These are phyloP conservation scores for Phytophthora colocasiae DNA, from an alignment of 352 stramenopile species.

Conservation along the genomic window DNA sequence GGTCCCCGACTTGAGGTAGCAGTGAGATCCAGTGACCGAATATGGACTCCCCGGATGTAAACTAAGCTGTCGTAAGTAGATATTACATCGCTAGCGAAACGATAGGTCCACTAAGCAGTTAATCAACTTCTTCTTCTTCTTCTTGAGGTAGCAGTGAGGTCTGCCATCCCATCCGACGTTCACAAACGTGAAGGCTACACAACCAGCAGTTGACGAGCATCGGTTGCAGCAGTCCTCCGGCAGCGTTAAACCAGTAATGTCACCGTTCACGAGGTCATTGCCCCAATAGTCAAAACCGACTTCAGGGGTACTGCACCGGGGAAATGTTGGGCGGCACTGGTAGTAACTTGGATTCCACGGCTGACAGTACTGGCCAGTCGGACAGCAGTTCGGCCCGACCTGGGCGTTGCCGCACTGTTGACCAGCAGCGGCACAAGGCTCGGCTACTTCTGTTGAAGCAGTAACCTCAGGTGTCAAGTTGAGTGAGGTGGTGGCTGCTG, in stretches of 20 bases:
- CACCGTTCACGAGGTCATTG: slow-evolving; percentile 23
- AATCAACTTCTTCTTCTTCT: too few relatives aligned
- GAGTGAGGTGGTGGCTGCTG: neutral
- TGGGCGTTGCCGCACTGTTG: slow-evolving; percentile 36
- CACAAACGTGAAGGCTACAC: slow-evolving; percentile 38
- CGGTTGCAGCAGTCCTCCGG: slow-evolving; percentile 25
- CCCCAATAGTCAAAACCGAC: slow-evolving; percentile 45
- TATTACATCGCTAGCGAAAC: too few relatives aligned
- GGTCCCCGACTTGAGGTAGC: slow-evolving; percentile 41
- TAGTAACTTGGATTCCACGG: slow-evolving; percentile 55
- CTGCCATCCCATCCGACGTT: slow-evolving; percentile 36
- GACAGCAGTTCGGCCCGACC: slow-evolving; percentile 39
- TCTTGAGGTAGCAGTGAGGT: slow-evolving; percentile 45
- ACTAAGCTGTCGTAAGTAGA: too few relatives aligned
- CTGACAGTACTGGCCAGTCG: slow-evolving; percentile 49
- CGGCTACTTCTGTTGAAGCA: slow-evolving; percentile 3
- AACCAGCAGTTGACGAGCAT: slow-evolving; percentile 14
- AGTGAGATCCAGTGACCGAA: too few relatives aligned
- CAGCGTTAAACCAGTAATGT: slow-evolving; percentile 12
- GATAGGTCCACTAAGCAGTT: too few relatives aligned
- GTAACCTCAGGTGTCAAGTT: neutral
- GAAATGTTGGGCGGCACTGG: slow-evolving; percentile 45
- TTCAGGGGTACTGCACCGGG: slow-evolving; percentile 34
- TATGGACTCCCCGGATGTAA: too few relatives aligned
- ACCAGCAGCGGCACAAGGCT: slow-evolving; percentile 14